Evolutionary conservation across 2,329 filamentous ascomycete species (phyloP), one percentile per base, ranked within the genome.

Genomic region (Scytalidium lignicola): DNA sequence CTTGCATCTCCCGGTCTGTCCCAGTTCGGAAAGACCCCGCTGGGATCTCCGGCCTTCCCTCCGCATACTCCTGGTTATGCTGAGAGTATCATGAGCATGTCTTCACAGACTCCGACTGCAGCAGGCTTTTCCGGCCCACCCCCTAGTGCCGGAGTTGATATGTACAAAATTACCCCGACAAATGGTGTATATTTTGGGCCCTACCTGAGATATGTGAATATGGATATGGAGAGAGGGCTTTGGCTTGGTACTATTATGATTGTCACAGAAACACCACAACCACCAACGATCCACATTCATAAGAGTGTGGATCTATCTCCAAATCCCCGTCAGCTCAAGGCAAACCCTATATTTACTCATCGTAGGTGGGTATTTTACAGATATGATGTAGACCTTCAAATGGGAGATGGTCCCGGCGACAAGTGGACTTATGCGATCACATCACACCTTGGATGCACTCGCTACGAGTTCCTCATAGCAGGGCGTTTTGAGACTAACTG

Each of bases 401-500:
- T 99, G 93, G 84, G 87, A 28, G 91, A 97, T 15, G 78, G 76
- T 21, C 79, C 82, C 23, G 86, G 90, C 0, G 80, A 84, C 56
- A 87, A 93, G 63, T 99, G 93, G 93, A 99, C 93, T 0, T 99
- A 99, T 64, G 93, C 93, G 1, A 91, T 99, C 46, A 99, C 93
- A 0, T 97, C 93, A 1, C 91, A 97, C 62, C 75, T 97, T 18
- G 93, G 93, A 28, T 99, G 93, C 70, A 97, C 93, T n/a, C 82
- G 93, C 21, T 99, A 97, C 67, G 93, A 99, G 63, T 99, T 99
- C 67, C 78, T 96, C 18, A 88, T 99, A 17, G 93, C 93, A 18
- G 92, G 92, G 6, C 85, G 89, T 51, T 75, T 90, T 56, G 93
- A 99, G 71, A 89, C 84, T 0, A 91, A 86, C 62, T 99, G 93